phyloP scores from a whole-genome alignment of 1,139 yeast genomes.

The Neolecta irregularis region DNA sequence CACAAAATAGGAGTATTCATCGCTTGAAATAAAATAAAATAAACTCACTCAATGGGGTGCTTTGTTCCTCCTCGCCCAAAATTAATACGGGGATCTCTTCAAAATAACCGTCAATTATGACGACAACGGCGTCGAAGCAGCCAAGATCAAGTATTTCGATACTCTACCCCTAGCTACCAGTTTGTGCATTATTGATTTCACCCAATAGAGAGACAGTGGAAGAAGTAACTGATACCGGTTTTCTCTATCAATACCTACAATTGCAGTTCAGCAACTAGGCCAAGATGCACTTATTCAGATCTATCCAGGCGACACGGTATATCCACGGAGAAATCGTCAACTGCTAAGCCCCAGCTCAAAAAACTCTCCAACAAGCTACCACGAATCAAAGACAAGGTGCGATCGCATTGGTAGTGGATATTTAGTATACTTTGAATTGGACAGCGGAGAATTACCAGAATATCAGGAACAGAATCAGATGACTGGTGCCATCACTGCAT shows the following conservation, averaged over 20 bases:
- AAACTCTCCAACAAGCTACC: too few species aligned
- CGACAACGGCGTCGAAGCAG: slow-evolving; percentile 26
- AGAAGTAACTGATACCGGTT: slow-evolving; percentile 54
- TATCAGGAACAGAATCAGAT: slow-evolving; percentile 49
- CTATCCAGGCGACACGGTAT: slow-evolving; percentile 56
- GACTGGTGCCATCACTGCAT: slow-evolving; percentile 35
- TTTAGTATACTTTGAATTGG: slow-evolving; percentile 64
- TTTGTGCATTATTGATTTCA: slow-evolving; percentile 54
- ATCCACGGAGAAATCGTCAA: slow-evolving; percentile 31
- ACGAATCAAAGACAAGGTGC: slow-evolving; percentile 77
- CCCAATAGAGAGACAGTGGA: slow-evolving; percentile 69
- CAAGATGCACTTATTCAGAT: slow-evolving; percentile 51
- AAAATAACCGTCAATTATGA: slow-evolving; percentile 41
- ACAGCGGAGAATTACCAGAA: slow-evolving; percentile 47
- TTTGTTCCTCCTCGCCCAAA: slow-evolving; percentile 62
- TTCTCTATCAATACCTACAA: slow-evolving; percentile 44
- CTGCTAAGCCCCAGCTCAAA: too few species aligned
- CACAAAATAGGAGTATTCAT: slow-evolving; percentile 39
- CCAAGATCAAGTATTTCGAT: slow-evolving; percentile 55
- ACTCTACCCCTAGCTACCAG: slow-evolving; percentile 43
- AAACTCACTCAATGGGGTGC: too few species aligned
- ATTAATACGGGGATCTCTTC: slow-evolving; percentile 60
- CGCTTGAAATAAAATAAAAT: neutral
- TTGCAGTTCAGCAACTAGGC: slow-evolving; percentile 61
- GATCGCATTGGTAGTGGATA: slow-evolving; percentile 66